These are phyloP conservation scores for Dactylonectria macrodidyma DNA, from an alignment of 2,329 filamentous ascomycete genomes.

Conservation along the genomic window DNA sequence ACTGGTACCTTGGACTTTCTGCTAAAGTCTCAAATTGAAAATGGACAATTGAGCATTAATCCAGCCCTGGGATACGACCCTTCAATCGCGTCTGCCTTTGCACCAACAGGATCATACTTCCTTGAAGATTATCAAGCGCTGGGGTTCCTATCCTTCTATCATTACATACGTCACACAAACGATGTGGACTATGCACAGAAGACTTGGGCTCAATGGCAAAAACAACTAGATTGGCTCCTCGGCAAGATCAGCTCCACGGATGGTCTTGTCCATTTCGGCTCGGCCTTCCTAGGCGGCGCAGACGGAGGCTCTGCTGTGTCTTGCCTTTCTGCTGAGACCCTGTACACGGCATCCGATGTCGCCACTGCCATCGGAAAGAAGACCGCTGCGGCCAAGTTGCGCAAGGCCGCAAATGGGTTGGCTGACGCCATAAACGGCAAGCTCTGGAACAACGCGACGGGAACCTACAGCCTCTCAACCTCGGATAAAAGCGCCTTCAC, in stretches of 20 bases:
- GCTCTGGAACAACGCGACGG: constrained; percentile 7
- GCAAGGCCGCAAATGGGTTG: constrained; percentile 1
- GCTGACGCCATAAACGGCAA: background rate
- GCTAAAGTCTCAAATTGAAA: background rate
- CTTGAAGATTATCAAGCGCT: constrained; percentile 16
- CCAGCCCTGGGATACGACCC: constrained; percentile 21
- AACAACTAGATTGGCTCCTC: constrained; percentile 16
- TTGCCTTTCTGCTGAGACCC: constrained; percentile 1
- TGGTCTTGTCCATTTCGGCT: constrained; percentile 13
- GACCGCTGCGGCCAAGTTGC: background rate
- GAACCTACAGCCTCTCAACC: constrained; percentile 1
- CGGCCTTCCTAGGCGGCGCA: constrained; percentile 18
- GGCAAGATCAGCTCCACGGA: constrained; percentile 19
- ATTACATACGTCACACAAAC: constrained; percentile 12
- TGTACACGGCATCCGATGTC: constrained; percentile 1
- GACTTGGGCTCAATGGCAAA: constrained; percentile 15
- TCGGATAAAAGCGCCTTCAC: background rate
- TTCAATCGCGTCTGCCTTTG: background rate
- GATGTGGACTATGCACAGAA: constrained; percentile 5
- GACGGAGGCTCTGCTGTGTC: constrained; percentile 14
- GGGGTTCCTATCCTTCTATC: constrained; percentile 18
- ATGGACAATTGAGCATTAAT: constrained; percentile 13
- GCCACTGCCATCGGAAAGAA: constrained; percentile 6
- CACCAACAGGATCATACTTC: constrained; percentile 3
- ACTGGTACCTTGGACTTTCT: constrained; percentile 11